Conservation (phyloP, 2,329 filamentous ascomycete species). For the Aspergillus sp. region DNA sequence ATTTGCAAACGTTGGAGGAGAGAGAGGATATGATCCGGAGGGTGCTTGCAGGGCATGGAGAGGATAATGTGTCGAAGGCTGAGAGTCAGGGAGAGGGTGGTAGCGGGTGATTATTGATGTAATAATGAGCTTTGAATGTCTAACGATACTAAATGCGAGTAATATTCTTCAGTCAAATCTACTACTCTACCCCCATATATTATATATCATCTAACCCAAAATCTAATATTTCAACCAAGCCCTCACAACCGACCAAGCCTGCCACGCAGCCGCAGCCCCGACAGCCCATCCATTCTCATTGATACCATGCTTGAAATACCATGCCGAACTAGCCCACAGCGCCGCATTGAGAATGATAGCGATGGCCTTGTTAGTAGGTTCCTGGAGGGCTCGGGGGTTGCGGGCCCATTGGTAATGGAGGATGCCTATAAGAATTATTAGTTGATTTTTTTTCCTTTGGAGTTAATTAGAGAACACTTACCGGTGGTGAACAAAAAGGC, state of each 20-base stretch:
- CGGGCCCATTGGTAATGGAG: constrained; percentile 17
- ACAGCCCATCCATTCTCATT: constrained; percentile 25
- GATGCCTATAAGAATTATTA: constrained; percentile 6
- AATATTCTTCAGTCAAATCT: too few species aligned
- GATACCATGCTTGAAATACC: constrained; percentile 33
- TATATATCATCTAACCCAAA: too few species aligned
- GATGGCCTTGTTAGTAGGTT: constrained; percentile 33
- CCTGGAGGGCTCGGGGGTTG: constrained; percentile 20
- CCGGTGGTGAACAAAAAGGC: background rate
- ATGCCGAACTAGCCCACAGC: constrained; percentile 32
- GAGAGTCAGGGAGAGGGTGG: too few species aligned
- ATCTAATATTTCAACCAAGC: constrained; percentile 1
- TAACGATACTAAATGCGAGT: too few species aligned
- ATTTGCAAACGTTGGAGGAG: too few species aligned
- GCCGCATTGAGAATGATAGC: constrained; percentile 28
- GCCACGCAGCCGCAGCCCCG: constrained; percentile 26
- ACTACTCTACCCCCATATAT: too few species aligned
- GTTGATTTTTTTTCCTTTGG: background rate
- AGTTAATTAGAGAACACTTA: background rate
- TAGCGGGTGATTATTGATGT: too few species aligned
- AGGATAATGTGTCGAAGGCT: too few species aligned
- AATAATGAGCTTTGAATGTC: too few species aligned
- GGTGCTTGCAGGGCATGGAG: too few species aligned
- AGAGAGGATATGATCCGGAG: too few species aligned
- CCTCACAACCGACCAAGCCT: constrained; percentile 24